A percentile compares a stretch with the other conserved stretches of the same genome.
These are phyloP conservation scores for Alternaria infectoria DNA, from an alignment of 2,329 filamentous ascomycete species.

Conservation along the genomic window DNA sequence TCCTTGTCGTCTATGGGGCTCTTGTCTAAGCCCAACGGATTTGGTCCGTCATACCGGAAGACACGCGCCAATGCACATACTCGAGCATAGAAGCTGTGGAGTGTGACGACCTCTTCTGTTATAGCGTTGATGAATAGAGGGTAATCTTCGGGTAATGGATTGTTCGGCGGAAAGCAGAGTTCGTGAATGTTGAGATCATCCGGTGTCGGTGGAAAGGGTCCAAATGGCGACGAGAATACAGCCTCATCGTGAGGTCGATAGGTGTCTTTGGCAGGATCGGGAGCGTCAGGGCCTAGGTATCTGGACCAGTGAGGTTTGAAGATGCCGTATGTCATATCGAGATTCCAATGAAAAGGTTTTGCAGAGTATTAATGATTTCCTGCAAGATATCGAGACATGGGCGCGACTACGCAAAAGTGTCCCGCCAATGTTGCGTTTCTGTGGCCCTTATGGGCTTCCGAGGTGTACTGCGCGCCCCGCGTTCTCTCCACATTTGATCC, in stretches of 20 bases:
- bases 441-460: neutral
- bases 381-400: neutral
- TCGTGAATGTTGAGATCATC: constrained; percentile 40
- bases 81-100: constrained; percentile 37
- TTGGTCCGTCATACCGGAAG: constrained; percentile 34
- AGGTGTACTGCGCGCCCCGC: constrained; percentile 2
- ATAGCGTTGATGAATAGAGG: constrained; percentile 37
- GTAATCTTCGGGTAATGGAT: constrained; percentile 36
- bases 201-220: constrained; percentile 34
- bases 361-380: neutral
- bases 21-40: constrained; percentile 25
- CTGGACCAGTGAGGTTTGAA: constrained; percentile 36
- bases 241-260: constrained; percentile 24
- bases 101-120: constrained; percentile 31
- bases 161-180: constrained; percentile 36
- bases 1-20: constrained; percentile 33
- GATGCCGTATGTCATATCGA: constrained; percentile 30
- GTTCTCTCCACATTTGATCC: neutral
- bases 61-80: constrained; percentile 36
- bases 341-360: neutral
- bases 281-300: constrained; percentile 30
- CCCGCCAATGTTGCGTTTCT: neutral
- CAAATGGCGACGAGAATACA: constrained; percentile 35
- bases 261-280: constrained; percentile 26
- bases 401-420: neutral